These are phyloP conservation scores for Borovskyia barvae DNA, from an alignment of 208 protist species.

Conservation along the genomic window DNA sequence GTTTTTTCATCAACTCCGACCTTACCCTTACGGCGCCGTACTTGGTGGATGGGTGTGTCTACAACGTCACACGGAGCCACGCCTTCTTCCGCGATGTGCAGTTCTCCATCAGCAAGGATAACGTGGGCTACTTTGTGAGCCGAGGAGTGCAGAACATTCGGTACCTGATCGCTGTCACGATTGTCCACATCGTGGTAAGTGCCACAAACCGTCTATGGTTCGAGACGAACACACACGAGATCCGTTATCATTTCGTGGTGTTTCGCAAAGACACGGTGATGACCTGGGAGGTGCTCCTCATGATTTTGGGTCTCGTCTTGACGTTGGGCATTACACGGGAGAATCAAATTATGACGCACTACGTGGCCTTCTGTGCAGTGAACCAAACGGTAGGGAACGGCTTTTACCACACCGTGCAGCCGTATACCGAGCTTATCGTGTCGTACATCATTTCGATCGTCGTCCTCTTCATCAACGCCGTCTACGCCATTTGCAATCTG, in stretches of 20 bases:
- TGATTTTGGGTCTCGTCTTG: slow-evolving; percentile 56
- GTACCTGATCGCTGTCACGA: slow-evolving; percentile 56
- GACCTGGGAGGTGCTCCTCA: slow-evolving; percentile 68
- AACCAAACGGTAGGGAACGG: neutral
- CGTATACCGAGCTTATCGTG: slow-evolving; percentile 69
- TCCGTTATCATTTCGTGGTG: slow-evolving; percentile 83
- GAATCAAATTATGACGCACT: slow-evolving; percentile 57
- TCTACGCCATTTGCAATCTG: slow-evolving; percentile 53
- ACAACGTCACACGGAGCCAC: slow-evolving; percentile 31
- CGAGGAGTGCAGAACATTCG: slow-evolving; percentile 63
- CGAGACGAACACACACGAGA: slow-evolving; percentile 65
- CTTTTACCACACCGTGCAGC: slow-evolving; percentile 43
- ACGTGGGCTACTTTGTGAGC: slow-evolving; percentile 74
- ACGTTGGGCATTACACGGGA: slow-evolving; percentile 37
- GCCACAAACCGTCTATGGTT: slow-evolving; percentile 61
- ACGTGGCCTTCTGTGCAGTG: slow-evolving; percentile 43
- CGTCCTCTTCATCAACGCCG: slow-evolving; percentile 36
- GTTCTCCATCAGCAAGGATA: slow-evolving; percentile 39
- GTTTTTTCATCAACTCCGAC: slow-evolving; percentile 39
- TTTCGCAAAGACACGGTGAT: slow-evolving; percentile 81
- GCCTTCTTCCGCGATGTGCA: slow-evolving; percentile 60
- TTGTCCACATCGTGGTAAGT: slow-evolving; percentile 43
- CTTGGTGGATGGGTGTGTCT: slow-evolving; percentile 25
- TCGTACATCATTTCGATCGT: slow-evolving; percentile 58
- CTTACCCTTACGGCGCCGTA: slow-evolving; percentile 42